Evolutionary conservation across 1,139 yeast species (phyloP).

Genomic region (Hanseniaspora gamundiae): DNA sequence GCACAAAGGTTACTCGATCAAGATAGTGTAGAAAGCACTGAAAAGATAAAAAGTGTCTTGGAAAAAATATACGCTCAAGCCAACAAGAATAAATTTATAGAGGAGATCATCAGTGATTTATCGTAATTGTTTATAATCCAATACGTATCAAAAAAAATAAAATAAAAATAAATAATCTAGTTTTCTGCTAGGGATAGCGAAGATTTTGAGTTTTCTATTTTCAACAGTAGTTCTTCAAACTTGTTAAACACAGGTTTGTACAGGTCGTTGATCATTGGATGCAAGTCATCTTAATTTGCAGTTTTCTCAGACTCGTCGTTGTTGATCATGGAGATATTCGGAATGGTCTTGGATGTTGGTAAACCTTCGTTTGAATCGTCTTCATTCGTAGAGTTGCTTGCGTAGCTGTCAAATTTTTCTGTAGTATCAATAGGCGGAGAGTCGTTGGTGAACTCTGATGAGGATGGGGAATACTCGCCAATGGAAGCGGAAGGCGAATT

Average conservation of each 20-base stretch:
- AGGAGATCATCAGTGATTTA: not conserved
- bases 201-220: slow-evolving; percentile 12
- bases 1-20: not conserved
- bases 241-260: slow-evolving; percentile 38
- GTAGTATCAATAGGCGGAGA: slow-evolving; percentile 11
- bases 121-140: not conserved
- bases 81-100: not conserved
- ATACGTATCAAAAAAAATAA: no score
- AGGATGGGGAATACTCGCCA: slow-evolving; percentile 33
- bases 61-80: not conserved
- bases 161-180: no score
- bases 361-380: slow-evolving; percentile 10
- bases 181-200: no score
- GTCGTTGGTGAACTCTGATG: slow-evolving; percentile 27
- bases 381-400: slow-evolving; percentile 15
- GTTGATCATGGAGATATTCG: slow-evolving; percentile 19
- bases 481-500: slow-evolving; percentile 25
- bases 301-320: slow-evolving; percentile 13
- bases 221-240: slow-evolving; percentile 31
- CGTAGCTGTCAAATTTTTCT: not conserved
- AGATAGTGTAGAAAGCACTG: not conserved
- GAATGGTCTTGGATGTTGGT: slow-evolving; percentile 23
- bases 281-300: slow-evolving; percentile 16
- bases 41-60: not conserved
- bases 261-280: slow-evolving; percentile 34